Evolutionary conservation across 164 flowering plant genomes (phyloP).

Genomic region (Vitis rotundifolia): DNA sequence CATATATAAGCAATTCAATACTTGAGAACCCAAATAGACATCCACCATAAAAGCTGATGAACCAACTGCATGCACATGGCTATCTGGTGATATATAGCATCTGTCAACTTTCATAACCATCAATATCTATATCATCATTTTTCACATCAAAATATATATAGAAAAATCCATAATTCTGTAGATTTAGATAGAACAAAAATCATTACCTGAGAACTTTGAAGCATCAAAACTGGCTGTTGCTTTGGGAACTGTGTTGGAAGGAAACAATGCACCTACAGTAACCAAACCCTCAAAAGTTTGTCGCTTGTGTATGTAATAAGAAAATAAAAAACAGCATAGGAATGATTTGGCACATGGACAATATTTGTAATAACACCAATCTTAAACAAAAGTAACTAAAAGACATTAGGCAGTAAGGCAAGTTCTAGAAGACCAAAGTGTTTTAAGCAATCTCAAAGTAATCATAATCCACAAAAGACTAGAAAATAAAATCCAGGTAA

Average conservation of each 20-base stretch:
- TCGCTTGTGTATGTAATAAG: not conserved
- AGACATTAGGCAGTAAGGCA: too few relatives aligned
- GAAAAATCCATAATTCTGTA: not conserved
- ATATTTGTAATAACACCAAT: too few relatives aligned
- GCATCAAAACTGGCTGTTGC: constrained; percentile 70
- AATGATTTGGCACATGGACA: not conserved
- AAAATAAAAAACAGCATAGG: not conserved
- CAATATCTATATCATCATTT: not conserved
- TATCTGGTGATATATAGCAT: too few relatives aligned
- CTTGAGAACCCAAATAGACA: too few relatives aligned
- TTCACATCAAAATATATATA: not conserved
- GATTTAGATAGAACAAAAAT: not conserved
- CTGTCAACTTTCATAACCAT: too few relatives aligned
- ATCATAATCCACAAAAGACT: too few relatives aligned
- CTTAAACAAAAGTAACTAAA: too few relatives aligned
- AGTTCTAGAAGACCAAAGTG: too few relatives aligned
- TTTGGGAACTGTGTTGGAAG: constrained; percentile 82
- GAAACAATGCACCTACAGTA: constrained; percentile 59
- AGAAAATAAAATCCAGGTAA: too few relatives aligned
- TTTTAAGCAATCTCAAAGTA: too few relatives aligned
- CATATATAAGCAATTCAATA: too few relatives aligned
- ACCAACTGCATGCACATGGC: not conserved
- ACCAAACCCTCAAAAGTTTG: not conserved
- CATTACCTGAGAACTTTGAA: constrained; percentile 83
- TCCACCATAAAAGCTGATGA: not conserved